Conservation (phyloP, 1,284 basidiomycete genomes). For the Ceratobasidium sp. region DNA sequence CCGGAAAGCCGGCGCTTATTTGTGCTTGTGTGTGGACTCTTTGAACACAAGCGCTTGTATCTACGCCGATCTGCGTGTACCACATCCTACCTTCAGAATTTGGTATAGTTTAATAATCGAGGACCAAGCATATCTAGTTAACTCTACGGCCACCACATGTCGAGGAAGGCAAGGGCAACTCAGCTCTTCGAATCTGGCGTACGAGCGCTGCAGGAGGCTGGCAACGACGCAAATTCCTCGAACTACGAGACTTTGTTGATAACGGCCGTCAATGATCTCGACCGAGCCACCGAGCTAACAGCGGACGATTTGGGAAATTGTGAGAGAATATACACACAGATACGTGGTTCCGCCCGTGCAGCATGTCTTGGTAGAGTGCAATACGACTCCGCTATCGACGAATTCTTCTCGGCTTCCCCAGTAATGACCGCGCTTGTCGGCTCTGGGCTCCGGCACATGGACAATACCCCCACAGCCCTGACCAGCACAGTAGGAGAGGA, state of each 20-base stretch:
- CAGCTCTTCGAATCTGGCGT: conserved; percentile 17
- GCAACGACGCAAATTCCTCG: neutral
- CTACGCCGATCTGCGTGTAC: neutral
- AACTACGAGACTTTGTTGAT: conserved; percentile 1
- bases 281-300: neutral
- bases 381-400: neutral
- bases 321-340: neutral
- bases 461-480: neutral
- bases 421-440: neutral
- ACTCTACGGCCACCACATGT: neutral
- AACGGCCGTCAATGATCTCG: neutral
- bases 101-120: no score
- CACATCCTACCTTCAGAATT: neutral
- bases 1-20: conserved; percentile 17
- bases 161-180: neutral
- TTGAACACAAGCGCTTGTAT: neutral
- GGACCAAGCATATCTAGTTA: no score
- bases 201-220: neutral
- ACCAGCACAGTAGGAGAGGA: neutral
- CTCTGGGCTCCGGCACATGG: neutral
- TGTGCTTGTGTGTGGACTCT: no score
- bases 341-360: conserved; percentile 5
- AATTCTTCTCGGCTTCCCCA: neutral
- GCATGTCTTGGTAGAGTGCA: neutral
- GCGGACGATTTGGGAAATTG: neutral